Base-by-base conservation (phyloP, 2,329 filamentous ascomycete genomes). In the Helotiales sp. region DNA sequence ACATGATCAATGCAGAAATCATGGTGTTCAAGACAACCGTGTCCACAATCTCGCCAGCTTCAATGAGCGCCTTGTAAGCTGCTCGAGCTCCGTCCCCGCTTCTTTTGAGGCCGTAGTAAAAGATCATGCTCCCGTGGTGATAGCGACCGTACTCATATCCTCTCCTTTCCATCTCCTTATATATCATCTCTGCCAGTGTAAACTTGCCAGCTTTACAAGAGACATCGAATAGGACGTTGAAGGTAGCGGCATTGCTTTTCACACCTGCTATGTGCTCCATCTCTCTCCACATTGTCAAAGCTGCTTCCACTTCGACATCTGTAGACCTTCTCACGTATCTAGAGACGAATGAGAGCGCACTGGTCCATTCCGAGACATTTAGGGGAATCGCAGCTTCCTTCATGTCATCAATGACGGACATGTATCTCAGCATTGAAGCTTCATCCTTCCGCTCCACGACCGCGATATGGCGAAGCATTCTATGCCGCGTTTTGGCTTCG, bases 181-280 rank as follows among this genome's bases (percentile, higher is more conserved):
- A 85, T 10, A 98, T 83, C 76, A 91, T 90, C 66, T 97, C 90
- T 3, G 92, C 93, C 22, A 98, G 82, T 1, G 79, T 78, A 64
- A 89, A 96, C 69, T 96, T 95, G 36, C 90, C 89, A 0, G 91
- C 86, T 72, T 95, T 96, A 65, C 91, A 84, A 1, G 95, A 91
- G 10, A 91, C 83, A 69, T 97, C 90, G 66, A 96, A 97, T 12
- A 99, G 81, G 47, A 97, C 89, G 70, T 95, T 96, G 74, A 99
- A 96, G 0, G 93, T 96, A n/a, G 92, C 87, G 49, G 85, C 80
- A 65, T 89, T 89, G 33, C 83, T 87, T 64, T 76, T 75, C 13
- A 91, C 72, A 1, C 83, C 81, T 1, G 86, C 86, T 4, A 84
- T 76, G 47, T 83, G 80, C 73, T 99, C 95, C 92, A 98, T 98